Evolutionary conservation across 192 early-diverging fungal species (phyloP).

Genomic region (Coemansia sp.): DNA sequence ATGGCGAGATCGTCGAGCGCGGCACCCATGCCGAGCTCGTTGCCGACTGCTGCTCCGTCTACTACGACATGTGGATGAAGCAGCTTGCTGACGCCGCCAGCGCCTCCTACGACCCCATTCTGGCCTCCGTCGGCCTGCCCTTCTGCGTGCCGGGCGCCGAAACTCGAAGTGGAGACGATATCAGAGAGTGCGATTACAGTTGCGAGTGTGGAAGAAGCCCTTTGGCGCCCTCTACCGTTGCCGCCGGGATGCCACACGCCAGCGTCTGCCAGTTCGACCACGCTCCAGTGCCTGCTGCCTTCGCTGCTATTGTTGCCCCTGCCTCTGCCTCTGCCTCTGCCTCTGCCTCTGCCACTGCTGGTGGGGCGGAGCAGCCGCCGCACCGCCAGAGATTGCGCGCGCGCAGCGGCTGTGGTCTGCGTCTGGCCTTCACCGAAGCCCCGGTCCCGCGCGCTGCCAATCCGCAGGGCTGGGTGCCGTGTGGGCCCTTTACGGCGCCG

Average conservation of each 20-base stretch:
- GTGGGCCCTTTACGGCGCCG: constrained; percentile 40
- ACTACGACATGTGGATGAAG: constrained; percentile 91
- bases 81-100: constrained; percentile 69
- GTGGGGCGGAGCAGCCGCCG: background rate
- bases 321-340: too few relatives aligned
- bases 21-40: constrained; percentile 83
- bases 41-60: constrained; percentile 56
- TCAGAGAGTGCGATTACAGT: too few relatives aligned
- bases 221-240: too few relatives aligned
- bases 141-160: constrained; percentile 14
- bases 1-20: constrained; percentile 77
- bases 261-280: constrained; percentile 1
- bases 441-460: constrained; percentile 18
- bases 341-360: background rate
- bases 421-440: constrained; percentile 22
- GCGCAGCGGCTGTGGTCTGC: constrained; percentile 2
- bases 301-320: too few relatives aligned
- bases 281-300: background rate
- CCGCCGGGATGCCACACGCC: background rate
- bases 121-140: constrained; percentile 25
- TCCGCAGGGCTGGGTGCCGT: constrained; percentile 36
- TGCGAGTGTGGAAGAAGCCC: too few relatives aligned
- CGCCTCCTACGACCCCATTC: constrained; percentile 33
- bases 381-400: background rate
- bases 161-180: background rate